These are phyloP conservation scores for Aeschynomene evenia DNA, from an alignment of 306 rosid genomes.

Conservation along the genomic window DNA sequence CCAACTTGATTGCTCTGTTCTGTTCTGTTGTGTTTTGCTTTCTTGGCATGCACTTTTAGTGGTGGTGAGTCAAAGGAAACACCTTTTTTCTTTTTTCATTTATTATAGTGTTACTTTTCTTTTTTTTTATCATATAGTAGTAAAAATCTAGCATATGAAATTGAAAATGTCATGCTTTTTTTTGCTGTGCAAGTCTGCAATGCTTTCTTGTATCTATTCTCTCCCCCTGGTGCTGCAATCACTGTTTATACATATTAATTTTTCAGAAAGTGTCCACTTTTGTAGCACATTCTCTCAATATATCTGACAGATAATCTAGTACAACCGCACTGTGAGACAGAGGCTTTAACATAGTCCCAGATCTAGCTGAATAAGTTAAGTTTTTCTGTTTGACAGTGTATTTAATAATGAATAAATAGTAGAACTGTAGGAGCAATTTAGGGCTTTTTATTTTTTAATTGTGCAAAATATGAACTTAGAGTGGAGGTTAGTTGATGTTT, in stretches of 20 bases:
- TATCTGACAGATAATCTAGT: neutral
- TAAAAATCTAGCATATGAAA: neutral
- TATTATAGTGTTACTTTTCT: neutral
- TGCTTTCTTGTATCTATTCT: neutral
- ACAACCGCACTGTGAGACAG: neutral
- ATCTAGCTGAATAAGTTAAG: neutral
- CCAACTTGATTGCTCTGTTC: constrained; percentile 52
- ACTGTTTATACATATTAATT: constrained; percentile 25
- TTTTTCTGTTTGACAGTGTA: neutral
- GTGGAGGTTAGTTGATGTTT: neutral
- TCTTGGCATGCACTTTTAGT: neutral
- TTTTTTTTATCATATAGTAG: no score
- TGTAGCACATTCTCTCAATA: neutral
- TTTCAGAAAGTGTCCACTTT: neutral
- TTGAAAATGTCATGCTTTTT: constrained; percentile 15
- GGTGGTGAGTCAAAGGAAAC: constrained; percentile 21
- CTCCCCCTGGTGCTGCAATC: neutral
- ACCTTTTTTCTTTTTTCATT: neutral
- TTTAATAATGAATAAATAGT: neutral
- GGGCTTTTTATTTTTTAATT: neutral
- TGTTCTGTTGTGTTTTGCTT: neutral
- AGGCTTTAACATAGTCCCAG: neutral
- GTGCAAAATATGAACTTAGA: neutral
- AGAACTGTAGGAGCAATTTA: neutral
- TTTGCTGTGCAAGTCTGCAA: neutral